A percentile compares a stretch with the other conserved stretches of the same genome.
Evolutionary conservation across 2,329 filamentous ascomycete genomes (phyloP).

Genomic region (Mollisia scopiformis): DNA sequence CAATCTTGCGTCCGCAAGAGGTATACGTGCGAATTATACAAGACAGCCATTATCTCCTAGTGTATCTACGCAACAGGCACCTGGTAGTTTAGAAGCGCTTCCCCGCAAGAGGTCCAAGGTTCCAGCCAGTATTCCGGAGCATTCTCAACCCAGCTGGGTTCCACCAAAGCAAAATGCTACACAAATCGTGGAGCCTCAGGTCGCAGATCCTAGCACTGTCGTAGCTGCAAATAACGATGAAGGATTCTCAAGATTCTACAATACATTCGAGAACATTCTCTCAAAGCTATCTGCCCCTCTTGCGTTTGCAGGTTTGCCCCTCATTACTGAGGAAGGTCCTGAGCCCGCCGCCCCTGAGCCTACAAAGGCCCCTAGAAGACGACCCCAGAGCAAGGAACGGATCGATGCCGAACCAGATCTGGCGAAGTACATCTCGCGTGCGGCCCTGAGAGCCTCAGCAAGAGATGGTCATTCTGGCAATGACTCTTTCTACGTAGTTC

Average conservation of each 20-base stretch:
- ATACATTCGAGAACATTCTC: constrained; percentile 85
- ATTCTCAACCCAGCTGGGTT: constrained; percentile 55
- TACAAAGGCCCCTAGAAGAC: constrained; percentile 40
- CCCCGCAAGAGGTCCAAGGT: constrained; percentile 56
- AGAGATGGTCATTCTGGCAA: constrained; percentile 65
- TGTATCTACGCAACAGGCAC: constrained; percentile 72
- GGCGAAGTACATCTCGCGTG: constrained; percentile 80
- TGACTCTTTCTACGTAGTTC: constrained; percentile 94
- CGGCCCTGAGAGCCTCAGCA: constrained; percentile 78
- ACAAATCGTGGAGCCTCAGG: constrained; percentile 33
- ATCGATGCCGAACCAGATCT: constrained; percentile 69
- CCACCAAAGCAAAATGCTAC: constrained; percentile 44
- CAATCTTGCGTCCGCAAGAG: constrained; percentile 83
- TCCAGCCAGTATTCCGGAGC: constrained; percentile 52
- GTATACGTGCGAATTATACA: constrained; percentile 69
- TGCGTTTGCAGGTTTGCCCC: constrained; percentile 88
- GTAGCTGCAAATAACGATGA: constrained; percentile 57
- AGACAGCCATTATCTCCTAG: constrained; percentile 72
- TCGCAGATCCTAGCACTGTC: constrained; percentile 37
- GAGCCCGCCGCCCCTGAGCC: constrained; percentile 39
- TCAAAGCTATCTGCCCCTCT: constrained; percentile 87
- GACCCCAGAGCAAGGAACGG: constrained; percentile 33
- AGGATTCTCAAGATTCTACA: constrained; percentile 89
- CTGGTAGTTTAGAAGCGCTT: constrained; percentile 67
- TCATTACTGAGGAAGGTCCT: constrained; percentile 57